These are phyloP conservation scores for Exophiala spinifera DNA, from an alignment of 2,329 filamentous ascomycete genomes.

Conservation along the genomic window DNA sequence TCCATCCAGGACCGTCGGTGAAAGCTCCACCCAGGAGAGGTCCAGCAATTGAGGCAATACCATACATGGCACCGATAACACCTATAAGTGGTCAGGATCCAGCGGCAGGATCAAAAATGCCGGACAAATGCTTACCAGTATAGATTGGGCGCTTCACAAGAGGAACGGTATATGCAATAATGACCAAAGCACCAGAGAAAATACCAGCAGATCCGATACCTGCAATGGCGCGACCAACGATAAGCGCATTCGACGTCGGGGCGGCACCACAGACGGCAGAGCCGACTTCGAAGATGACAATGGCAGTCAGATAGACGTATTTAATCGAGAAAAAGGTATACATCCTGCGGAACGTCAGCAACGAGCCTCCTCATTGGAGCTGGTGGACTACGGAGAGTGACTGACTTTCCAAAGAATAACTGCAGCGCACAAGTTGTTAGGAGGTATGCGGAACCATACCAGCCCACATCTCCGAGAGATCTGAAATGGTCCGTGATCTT, in stretches of 20 bases:
- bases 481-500: conserved; percentile 31
- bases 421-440: conserved; percentile 29
- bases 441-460: conserved; percentile 30
- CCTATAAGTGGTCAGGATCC: not conserved
- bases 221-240: conserved; percentile 36
- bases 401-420: conserved; percentile 30
- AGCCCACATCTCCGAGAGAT: conserved; percentile 29
- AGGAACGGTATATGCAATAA: conserved; percentile 44
- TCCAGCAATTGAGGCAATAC: conserved; percentile 42
- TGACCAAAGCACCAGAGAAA: conserved; percentile 32
- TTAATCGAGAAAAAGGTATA: conserved; percentile 49
- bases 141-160: conserved; percentile 54
- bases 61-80: conserved; percentile 44
- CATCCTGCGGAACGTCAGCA: conserved; percentile 32
- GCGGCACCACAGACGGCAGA: conserved; percentile 42
- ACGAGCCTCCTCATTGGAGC: no score
- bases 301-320: conserved; percentile 39
- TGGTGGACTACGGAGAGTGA: not conserved
- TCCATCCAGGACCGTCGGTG: conserved; percentile 38
- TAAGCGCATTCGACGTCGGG: conserved; percentile 33
- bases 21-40: conserved; percentile 40
- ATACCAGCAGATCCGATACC: conserved; percentile 34
- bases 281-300: conserved; percentile 46
- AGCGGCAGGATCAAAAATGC: no score
- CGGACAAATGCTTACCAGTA: conserved; percentile 39